Conservation (phyloP, 1,284 basidiomycete species). For the Moesziomyces antarcticus region DNA sequence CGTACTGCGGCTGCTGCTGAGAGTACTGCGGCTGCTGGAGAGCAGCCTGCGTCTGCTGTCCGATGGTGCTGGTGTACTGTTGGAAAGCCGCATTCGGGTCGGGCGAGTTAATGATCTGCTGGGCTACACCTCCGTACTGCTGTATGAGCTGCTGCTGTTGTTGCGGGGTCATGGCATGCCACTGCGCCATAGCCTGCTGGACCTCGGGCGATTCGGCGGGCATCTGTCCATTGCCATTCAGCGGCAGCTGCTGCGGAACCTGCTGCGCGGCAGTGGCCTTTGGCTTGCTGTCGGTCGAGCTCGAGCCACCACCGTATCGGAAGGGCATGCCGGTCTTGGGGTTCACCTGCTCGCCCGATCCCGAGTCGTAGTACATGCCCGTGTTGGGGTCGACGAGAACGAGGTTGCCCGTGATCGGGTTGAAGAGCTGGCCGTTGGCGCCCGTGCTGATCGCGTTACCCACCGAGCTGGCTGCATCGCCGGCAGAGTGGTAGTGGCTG, state of each 20-base stretch:
- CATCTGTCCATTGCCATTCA: constrained; percentile 13
- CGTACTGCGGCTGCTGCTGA: background rate
- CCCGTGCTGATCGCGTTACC: constrained; percentile 42
- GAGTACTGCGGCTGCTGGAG: constrained; percentile 4
- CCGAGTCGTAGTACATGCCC: constrained; percentile 29
- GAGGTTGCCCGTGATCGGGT: constrained; percentile 32
- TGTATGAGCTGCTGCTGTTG: constrained; percentile 35
- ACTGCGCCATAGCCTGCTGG: constrained; percentile 28
- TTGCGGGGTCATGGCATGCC: constrained; percentile 29
- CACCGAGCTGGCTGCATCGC: constrained; percentile 26
- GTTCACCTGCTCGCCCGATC: constrained; percentile 32
- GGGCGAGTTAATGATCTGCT: constrained; percentile 30
- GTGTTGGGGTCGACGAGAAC: constrained; percentile 31
- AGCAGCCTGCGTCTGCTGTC: constrained; percentile 1
- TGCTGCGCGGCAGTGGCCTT: background rate
- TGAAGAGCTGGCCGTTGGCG: constrained; percentile 37
- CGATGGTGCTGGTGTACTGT: constrained; percentile 7
- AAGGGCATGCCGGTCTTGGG: constrained; percentile 39
- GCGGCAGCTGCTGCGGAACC: constrained; percentile 8
- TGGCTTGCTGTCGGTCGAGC: background rate
- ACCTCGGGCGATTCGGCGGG: constrained; percentile 19
- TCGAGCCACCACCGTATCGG: constrained; percentile 6
- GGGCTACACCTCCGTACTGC: constrained; percentile 20
- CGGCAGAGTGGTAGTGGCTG: constrained; percentile 21
- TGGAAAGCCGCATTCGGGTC: constrained; percentile 30